phyloP scores from a whole-genome alignment of 768 basidiomycete species.

The Boletus patriciae region DNA sequence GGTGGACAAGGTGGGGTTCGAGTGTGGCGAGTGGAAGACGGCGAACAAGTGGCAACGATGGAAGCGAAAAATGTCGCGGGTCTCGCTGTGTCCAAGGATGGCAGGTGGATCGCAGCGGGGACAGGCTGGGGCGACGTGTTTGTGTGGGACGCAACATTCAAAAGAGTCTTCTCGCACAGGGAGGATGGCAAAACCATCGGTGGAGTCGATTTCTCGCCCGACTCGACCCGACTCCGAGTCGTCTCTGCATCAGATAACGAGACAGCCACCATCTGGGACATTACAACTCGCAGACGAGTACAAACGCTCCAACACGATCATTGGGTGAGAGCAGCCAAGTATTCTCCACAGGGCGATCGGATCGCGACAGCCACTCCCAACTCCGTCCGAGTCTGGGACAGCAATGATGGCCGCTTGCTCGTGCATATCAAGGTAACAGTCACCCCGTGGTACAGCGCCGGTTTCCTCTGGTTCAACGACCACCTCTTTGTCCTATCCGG shows the following conservation, averaged over 20 bases:
- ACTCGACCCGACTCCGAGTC: background rate
- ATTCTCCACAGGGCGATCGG: background rate
- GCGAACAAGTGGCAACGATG: background rate
- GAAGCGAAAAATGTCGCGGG: background rate
- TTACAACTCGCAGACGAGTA: background rate
- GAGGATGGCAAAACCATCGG: fast-evolving
- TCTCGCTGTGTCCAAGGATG: slow-evolving; percentile 1
- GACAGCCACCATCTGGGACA: background rate
- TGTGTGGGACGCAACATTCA: background rate
- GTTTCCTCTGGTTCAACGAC: too few species aligned
- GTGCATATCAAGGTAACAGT: background rate
- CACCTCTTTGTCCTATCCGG: too few species aligned
- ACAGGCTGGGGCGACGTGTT: background rate
- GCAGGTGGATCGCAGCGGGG: background rate
- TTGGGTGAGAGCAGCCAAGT: background rate
- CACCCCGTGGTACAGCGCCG: background rate
- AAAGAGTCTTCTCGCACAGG: background rate
- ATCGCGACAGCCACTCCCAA: too few species aligned
- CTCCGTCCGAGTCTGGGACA: slow-evolving; percentile 1
- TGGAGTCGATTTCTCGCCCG: slow-evolving; percentile 4
- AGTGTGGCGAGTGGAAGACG: background rate
- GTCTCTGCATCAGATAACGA: background rate
- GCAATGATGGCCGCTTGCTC: background rate
- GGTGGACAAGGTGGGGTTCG: background rate
- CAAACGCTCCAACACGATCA: background rate